phyloP scores from a whole-genome alignment of 305 asterid genomes.

The Fraxinus ornus region DNA sequence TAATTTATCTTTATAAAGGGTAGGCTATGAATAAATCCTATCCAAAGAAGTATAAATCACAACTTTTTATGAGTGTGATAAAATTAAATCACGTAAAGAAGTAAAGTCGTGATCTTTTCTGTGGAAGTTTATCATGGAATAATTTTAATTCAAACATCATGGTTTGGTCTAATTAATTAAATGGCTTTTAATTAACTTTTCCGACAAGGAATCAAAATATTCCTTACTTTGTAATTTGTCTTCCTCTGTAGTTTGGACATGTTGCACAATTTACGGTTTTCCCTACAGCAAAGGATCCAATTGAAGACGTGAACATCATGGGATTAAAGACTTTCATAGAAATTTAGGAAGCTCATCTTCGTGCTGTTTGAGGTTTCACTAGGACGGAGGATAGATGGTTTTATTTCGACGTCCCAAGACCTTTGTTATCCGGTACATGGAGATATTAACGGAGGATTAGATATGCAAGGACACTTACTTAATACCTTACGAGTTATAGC shows the following conservation, averaged over 20 bases:
- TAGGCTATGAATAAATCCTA: neutral
- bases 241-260: neutral
- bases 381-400: neutral
- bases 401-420: neutral
- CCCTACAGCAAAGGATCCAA: neutral
- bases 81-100: neutral
- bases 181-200: neutral
- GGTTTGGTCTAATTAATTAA: neutral
- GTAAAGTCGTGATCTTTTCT: neutral
- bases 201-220: neutral
- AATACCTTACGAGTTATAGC: neutral
- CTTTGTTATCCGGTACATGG: neutral
- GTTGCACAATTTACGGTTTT: neutral
- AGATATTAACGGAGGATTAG: neutral
- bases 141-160: neutral
- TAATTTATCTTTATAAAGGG: neutral
- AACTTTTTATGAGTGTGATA: neutral
- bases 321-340: neutral
- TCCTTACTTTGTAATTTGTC: neutral
- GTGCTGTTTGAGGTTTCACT: neutral
- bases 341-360: neutral
- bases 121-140: neutral
- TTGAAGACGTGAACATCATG: neutral
- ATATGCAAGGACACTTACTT: no score
- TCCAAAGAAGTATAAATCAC: constrained; percentile 1